Evolutionary conservation across 1,139 yeast species (phyloP).

Genomic region (Zhuliangozyma blackwelliae): DNA sequence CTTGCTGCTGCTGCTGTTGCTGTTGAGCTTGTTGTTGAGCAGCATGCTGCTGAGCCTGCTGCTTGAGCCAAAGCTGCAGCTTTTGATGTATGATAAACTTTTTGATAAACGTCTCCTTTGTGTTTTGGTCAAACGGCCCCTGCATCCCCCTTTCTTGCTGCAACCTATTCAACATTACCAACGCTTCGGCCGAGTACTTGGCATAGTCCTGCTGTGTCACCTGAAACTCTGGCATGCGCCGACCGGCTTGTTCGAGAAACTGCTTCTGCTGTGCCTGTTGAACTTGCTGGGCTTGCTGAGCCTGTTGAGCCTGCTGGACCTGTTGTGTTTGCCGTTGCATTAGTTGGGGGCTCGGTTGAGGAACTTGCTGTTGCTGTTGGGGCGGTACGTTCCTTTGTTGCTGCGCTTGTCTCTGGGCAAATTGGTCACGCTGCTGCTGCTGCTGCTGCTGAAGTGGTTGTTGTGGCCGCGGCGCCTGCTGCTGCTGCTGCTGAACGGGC

Average conservation of each 20-base stretch:
- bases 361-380: slow-evolving; percentile 13
- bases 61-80: slow-evolving; percentile 38
- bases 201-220: slow-evolving; percentile 41
- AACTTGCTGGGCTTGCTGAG: slow-evolving; percentile 5
- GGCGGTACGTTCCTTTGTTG: slow-evolving; percentile 11
- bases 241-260: slow-evolving; percentile 9
- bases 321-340: slow-evolving; percentile 10
- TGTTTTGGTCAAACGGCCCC: slow-evolving; percentile 22
- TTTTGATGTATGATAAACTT: slow-evolving; percentile 42
- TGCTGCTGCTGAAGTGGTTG: slow-evolving; percentile 22
- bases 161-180: slow-evolving; percentile 32
- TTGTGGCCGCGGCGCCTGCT: slow-evolving; percentile 28
- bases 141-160: slow-evolving; percentile 39
- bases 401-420: slow-evolving; percentile 11
- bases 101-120: slow-evolving; percentile 37
- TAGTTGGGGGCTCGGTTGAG: slow-evolving; percentile 8
- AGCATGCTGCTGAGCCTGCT: slow-evolving; percentile 14
- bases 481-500: slow-evolving; percentile 17
- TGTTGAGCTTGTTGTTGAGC: slow-evolving; percentile 11
- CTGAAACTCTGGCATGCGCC: slow-evolving; percentile 26
- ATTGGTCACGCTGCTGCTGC: slow-evolving; percentile 13
- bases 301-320: slow-evolving; percentile 14
- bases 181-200: slow-evolving; percentile 40
- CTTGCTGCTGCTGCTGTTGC: slow-evolving; percentile 8
- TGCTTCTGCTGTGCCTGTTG: slow-evolving; percentile 1